A percentile compares a stretch with the other conserved stretches of the same genome.
Conservation (phyloP, 2,329 filamentous ascomycete species). For the Fusarium sarcochroum region DNA sequence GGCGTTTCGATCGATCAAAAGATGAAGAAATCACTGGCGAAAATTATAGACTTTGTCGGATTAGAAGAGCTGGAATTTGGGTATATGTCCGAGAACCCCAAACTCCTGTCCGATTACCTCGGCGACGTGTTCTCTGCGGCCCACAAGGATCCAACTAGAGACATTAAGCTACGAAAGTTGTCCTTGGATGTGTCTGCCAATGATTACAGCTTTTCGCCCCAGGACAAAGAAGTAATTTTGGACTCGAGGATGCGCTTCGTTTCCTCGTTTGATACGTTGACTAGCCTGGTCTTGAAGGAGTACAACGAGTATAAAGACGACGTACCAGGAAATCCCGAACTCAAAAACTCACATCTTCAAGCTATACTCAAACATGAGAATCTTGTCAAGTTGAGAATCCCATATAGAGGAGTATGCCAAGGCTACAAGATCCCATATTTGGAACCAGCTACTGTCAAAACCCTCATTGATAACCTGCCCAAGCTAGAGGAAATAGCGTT, state of each 20-base stretch:
- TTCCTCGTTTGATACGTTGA: conserved; percentile 36
- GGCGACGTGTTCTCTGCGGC: neutral
- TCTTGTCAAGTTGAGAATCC: conserved; percentile 23
- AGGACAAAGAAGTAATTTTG: neutral
- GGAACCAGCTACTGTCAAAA: conserved; percentile 14
- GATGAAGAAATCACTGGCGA: neutral
- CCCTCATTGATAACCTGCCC: conserved; percentile 28
- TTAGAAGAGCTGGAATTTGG: conserved; percentile 18
- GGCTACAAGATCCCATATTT: conserved; percentile 21
- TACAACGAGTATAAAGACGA: conserved; percentile 1
- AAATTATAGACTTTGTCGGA: conserved; percentile 24
- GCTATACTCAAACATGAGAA: conserved; percentile 37
- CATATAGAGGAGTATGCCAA: neutral
- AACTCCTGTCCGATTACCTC: conserved; percentile 11
- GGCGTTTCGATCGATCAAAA: neutral
- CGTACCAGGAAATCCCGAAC: conserved; percentile 1
- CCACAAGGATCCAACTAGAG: neutral
- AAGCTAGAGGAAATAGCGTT: conserved; percentile 26
- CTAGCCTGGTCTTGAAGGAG: conserved; percentile 10
- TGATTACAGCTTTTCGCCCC: neutral
- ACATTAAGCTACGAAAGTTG: conserved; percentile 16
- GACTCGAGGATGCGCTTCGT: conserved; percentile 20
- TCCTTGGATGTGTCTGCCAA: neutral
- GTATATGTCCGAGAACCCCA: neutral
- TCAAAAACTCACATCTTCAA: conserved; percentile 19